Conservation (phyloP, 345 rosid genomes). For the Cardamine occulta region DNA sequence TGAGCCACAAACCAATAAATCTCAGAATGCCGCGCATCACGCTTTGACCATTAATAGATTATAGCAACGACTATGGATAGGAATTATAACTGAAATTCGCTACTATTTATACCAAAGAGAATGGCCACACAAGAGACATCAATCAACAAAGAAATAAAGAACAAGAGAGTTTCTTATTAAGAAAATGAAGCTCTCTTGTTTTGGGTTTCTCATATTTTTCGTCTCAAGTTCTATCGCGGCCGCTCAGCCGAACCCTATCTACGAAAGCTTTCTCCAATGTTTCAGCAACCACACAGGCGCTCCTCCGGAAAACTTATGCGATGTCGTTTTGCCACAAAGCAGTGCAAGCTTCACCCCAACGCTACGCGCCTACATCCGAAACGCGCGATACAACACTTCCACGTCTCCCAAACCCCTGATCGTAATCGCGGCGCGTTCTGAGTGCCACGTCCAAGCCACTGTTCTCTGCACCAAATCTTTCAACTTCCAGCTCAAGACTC, state of each 20-base stretch:
- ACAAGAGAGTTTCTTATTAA: slow-evolving; percentile 17
- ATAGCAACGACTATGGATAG: too few species aligned
- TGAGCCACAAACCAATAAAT: too few species aligned
- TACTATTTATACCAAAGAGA: not conserved
- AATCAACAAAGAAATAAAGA: not conserved
- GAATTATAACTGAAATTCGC: too few species aligned
- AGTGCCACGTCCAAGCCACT: slow-evolving; percentile 46
- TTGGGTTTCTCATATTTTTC: slow-evolving; percentile 5
- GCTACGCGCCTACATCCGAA: slow-evolving; percentile 41
- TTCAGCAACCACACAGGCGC: slow-evolving; percentile 18
- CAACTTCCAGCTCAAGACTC: slow-evolving; percentile 42
- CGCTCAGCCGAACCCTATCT: not conserved
- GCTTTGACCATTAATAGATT: too few species aligned
- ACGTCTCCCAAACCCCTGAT: slow-evolving; percentile 45
- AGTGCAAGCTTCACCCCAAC: slow-evolving; percentile 39
- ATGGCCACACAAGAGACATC: not conserved
- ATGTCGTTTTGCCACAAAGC: slow-evolving; percentile 28
- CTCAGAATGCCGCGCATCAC: too few species aligned
- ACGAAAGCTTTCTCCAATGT: slow-evolving; percentile 35
- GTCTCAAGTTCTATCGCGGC: not conserved
- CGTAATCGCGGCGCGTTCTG: slow-evolving; percentile 37
- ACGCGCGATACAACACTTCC: slow-evolving; percentile 44
- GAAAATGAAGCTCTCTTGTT: slow-evolving; percentile 26
- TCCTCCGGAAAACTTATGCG: slow-evolving; percentile 18
- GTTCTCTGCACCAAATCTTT: slow-evolving; percentile 40